A percentile compares a stretch with the other conserved stretches of the same genome.
Evolutionary conservation across 169 alveolate genomes (phyloP).

Genomic region (Amoebophrya sp.): DNA sequence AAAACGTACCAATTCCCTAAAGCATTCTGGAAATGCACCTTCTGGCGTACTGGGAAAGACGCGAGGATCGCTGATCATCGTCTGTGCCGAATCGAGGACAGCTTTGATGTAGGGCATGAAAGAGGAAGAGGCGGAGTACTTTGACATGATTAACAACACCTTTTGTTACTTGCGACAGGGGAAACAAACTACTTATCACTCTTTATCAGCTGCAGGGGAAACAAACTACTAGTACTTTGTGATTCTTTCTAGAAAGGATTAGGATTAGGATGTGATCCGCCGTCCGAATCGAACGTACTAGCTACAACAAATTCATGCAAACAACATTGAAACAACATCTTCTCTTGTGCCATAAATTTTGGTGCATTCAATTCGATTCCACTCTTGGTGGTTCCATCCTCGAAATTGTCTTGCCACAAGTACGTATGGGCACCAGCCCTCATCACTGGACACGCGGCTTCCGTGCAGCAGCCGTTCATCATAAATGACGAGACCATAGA

Average conservation of each 20-base stretch:
- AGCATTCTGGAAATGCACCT: not conserved
- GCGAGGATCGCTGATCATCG: not conserved
- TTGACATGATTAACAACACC: not conserved
- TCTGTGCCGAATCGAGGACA: not conserved
- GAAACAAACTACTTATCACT: not conserved
- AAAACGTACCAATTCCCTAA: not conserved
- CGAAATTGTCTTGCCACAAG: not conserved
- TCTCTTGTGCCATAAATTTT: no score
- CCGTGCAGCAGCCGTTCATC: not conserved
- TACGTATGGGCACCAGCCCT: not conserved
- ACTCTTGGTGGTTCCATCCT: not conserved
- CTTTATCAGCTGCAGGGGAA: not conserved
- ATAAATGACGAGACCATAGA: not conserved
- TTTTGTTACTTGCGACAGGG: not conserved
- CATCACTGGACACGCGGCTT: not conserved
- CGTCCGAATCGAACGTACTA: no score
- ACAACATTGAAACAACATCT: no score
- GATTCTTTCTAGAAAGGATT: not conserved
- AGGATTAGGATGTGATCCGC: not conserved
- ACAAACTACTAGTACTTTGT: not conserved
- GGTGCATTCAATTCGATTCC: not conserved
- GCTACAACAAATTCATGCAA: no score
- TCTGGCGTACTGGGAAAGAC: not conserved
- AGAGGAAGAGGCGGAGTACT: not conserved
- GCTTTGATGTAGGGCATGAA: not conserved